Conservation (phyloP, 768 basidiomycete species). For the Mycena capillaripes region DNA sequence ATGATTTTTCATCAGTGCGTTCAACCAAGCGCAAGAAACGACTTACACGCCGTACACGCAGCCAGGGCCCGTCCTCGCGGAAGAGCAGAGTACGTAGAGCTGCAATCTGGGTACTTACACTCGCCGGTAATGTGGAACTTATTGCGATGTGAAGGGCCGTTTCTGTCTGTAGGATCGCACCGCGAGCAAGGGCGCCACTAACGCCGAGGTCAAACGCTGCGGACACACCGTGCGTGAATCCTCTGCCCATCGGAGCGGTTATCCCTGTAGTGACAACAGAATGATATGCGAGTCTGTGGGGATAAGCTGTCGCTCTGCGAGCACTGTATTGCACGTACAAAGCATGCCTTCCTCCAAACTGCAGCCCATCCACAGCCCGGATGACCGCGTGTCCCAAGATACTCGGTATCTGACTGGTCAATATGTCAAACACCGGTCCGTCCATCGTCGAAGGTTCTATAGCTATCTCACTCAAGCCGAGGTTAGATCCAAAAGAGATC, state of each 20-base stretch:
- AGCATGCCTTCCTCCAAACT: slow-evolving; percentile 66
- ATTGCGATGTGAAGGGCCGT: slow-evolving; percentile 79
- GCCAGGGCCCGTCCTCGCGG: slow-evolving; percentile 43
- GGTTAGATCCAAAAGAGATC: slow-evolving; percentile 69
- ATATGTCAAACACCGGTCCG: slow-evolving; percentile 69
- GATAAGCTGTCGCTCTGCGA: not conserved
- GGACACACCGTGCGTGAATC: slow-evolving; percentile 73
- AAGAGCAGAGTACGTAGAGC: slow-evolving; percentile 77
- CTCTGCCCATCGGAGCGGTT: slow-evolving; percentile 68
- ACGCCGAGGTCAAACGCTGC: slow-evolving; percentile 74
- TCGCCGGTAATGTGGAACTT: slow-evolving; percentile 59
- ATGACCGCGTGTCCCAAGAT: slow-evolving; percentile 59
- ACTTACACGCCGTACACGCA: slow-evolving; percentile 57
- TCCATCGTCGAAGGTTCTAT: slow-evolving; percentile 76
- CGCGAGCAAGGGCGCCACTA: slow-evolving; percentile 67
- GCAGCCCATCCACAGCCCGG: slow-evolving; percentile 74
- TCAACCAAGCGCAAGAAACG: too few relatives aligned
- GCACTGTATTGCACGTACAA: slow-evolving; percentile 51
- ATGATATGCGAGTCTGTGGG: slow-evolving; percentile 71
- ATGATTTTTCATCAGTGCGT: not conserved
- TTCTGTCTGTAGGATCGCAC: slow-evolving; percentile 73
- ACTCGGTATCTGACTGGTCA: slow-evolving; percentile 43
- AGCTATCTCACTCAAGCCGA: slow-evolving; percentile 79
- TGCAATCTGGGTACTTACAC: slow-evolving; percentile 86
- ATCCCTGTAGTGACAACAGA: slow-evolving; percentile 80